Percentiles rank a stretch among this genome's conserved stretches.
Evolutionary conservation across 306 rosid species (phyloP).

Genomic region (Gastrolobium villosum): DNA sequence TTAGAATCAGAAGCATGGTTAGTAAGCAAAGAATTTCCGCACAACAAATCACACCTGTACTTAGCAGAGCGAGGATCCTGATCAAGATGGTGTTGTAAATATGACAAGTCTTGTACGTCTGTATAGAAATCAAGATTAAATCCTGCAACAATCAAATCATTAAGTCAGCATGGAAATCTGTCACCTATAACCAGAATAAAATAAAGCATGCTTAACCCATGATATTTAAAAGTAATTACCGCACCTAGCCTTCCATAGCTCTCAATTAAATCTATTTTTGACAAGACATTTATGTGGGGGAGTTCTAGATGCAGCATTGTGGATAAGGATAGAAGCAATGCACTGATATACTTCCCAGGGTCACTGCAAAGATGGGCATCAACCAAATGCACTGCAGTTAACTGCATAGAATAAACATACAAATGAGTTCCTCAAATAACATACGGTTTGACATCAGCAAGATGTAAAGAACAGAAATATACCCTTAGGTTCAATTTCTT

Average conservation of each 20-base stretch:
- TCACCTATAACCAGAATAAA: slow-evolving; percentile 37
- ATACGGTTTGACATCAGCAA: slow-evolving; percentile 42
- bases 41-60: slow-evolving; percentile 71
- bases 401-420: slow-evolving; percentile 69
- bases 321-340: slow-evolving; percentile 87
- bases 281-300: slow-evolving; percentile 87
- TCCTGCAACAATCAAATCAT: slow-evolving; percentile 60
- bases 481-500: slow-evolving; percentile 86
- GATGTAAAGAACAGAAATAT: slow-evolving; percentile 45
- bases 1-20: slow-evolving; percentile 33
- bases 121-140: slow-evolving; percentile 95
- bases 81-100: slow-evolving; percentile 79
- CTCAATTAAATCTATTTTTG: slow-evolving; percentile 95
- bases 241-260: slow-evolving; percentile 90
- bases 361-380: slow-evolving; percentile 98
- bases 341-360: slow-evolving; percentile 93
- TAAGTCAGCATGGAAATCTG: slow-evolving; percentile 45
- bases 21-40: slow-evolving; percentile 35
- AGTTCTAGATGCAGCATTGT: slow-evolving; percentile 95
- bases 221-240: slow-evolving; percentile 27
- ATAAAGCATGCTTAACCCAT: slow-evolving; percentile 26
- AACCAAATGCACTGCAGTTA: slow-evolving; percentile 92
- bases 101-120: slow-evolving; percentile 90
- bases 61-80: slow-evolving; percentile 88
- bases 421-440: slow-evolving; percentile 42